phyloP scores from a whole-genome alignment of 768 basidiomycete species.

The Russula earlei region DNA sequence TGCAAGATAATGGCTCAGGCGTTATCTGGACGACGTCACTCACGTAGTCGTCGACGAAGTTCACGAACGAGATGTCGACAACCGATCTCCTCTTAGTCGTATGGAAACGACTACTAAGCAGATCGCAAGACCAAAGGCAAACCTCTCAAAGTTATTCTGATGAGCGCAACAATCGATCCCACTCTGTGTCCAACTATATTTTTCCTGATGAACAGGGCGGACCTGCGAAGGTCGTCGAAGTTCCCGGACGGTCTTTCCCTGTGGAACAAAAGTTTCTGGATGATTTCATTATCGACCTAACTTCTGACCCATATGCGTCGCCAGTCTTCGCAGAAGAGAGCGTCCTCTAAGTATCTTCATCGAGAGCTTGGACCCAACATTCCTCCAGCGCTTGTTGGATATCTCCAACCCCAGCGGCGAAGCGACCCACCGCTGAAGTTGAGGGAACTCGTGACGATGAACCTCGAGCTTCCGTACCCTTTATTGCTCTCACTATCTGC shows the following conservation, averaged over 20 bases:
- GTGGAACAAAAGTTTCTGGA: slow-evolving; percentile 77
- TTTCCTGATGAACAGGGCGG: slow-evolving; percentile 50
- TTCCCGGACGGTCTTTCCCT: slow-evolving; percentile 90
- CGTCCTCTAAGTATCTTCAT: slow-evolving; percentile 60
- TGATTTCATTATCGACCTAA: slow-evolving; percentile 52
- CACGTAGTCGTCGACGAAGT: slow-evolving; percentile 94
- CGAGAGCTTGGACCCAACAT: slow-evolving; percentile 47
- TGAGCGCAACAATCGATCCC: slow-evolving; percentile 95
- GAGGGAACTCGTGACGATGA: slow-evolving; percentile 37
- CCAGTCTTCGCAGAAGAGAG: slow-evolving; percentile 69
- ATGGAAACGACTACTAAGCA: slow-evolving; percentile 68
- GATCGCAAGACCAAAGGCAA: slow-evolving; percentile 61
- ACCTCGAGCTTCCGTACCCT: slow-evolving; percentile 70
- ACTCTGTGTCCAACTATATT: slow-evolving; percentile 84
- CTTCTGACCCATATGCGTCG: slow-evolving; percentile 28
- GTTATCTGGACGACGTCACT: slow-evolving; percentile 64
- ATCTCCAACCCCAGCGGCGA: slow-evolving; percentile 11
- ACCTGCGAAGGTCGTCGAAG: slow-evolving; percentile 62
- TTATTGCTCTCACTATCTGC: slow-evolving; percentile 75
- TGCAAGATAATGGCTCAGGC: slow-evolving; percentile 37
- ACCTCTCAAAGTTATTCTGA: slow-evolving; percentile 79
- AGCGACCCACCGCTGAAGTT: background rate
- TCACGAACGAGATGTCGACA: slow-evolving; percentile 90
- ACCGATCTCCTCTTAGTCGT: slow-evolving; percentile 86
- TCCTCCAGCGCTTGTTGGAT: slow-evolving; percentile 15